A percentile compares a stretch with the other conserved stretches of the same genome.
Evolutionary conservation across 179 eudicot genomes (phyloP).

Genomic region (Nepenthes alata): DNA sequence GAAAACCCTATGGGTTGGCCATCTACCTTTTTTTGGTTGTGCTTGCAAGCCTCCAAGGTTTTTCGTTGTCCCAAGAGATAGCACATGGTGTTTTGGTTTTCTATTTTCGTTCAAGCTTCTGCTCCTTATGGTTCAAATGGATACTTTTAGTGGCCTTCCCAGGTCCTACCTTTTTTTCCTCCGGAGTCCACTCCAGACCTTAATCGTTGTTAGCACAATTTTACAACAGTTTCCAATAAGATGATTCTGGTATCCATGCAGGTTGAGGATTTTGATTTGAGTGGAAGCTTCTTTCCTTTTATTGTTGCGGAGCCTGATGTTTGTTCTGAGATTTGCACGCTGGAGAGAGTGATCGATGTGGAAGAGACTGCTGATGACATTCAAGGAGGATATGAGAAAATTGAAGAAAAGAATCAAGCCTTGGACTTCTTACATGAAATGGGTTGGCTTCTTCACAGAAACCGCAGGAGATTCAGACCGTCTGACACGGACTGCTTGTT

Average conservation of each 20-base stretch:
- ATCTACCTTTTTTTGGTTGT: too few relatives aligned
- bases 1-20: too few relatives aligned
- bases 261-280: slow-evolving; percentile 75
- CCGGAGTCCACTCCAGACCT: neutral
- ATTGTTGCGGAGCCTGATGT: slow-evolving; percentile 76
- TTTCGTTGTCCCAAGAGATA: too few relatives aligned
- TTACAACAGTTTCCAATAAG: neutral
- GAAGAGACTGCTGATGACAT: slow-evolving; percentile 19
- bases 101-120: too few relatives aligned
- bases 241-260: slow-evolving; percentile 16
- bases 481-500: slow-evolving; percentile 16
- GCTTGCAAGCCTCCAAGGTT: too few relatives aligned
- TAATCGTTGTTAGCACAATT: neutral
- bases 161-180: too few relatives aligned
- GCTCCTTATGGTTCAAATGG: too few relatives aligned
- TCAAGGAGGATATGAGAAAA: slow-evolving; percentile 17
- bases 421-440: slow-evolving; percentile 76
- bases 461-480: slow-evolving; percentile 23
- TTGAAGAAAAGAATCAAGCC: slow-evolving; percentile 31
- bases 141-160: too few relatives aligned
- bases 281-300: slow-evolving; percentile 73
- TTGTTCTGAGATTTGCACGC: slow-evolving; percentile 72
- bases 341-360: slow-evolving; percentile 45
- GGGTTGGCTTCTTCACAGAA: slow-evolving; percentile 88
- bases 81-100: too few relatives aligned